A percentile compares a stretch with the other conserved stretches of the same genome.
Evolutionary conservation across 2,329 filamentous ascomycete genomes (phyloP).

Genomic region (Bimuria novae-zelandiae): DNA sequence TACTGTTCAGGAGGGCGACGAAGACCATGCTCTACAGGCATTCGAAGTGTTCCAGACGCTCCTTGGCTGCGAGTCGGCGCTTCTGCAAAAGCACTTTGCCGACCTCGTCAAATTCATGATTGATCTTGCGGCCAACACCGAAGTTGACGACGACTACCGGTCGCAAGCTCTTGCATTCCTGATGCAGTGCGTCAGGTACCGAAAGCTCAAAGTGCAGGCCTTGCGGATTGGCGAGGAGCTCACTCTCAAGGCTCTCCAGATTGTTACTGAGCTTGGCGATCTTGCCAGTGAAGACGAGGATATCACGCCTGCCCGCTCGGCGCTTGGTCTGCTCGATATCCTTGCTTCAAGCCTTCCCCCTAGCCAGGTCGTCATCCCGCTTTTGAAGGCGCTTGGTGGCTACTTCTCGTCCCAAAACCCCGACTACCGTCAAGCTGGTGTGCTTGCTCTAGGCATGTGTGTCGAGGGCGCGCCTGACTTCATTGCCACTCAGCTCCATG

Average conservation of each 20-base stretch:
- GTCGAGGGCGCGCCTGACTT: slow-evolving; percentile 98
- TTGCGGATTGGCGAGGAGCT: slow-evolving; percentile 86
- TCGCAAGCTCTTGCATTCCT: slow-evolving; percentile 92
- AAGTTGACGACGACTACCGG: slow-evolving; percentile 81
- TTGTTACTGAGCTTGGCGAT: slow-evolving; percentile 85
- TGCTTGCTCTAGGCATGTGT: slow-evolving; percentile 88
- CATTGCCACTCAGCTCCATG: slow-evolving; percentile 86
- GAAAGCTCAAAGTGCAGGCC: slow-evolving; percentile 93
- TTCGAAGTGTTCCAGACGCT: slow-evolving; percentile 98
- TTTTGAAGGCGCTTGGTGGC: slow-evolving; percentile 81
- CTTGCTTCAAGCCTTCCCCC: slow-evolving; percentile 87
- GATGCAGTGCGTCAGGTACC: slow-evolving; percentile 87
- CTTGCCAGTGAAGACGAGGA: slow-evolving; percentile 76
- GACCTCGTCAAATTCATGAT: slow-evolving; percentile 95
- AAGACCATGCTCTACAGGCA: slow-evolving; percentile 84
- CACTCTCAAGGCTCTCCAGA: slow-evolving; percentile 84
- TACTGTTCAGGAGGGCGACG: slow-evolving; percentile 77
- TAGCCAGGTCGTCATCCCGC: slow-evolving; percentile 89
- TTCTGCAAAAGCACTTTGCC: slow-evolving; percentile 83
- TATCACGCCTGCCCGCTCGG: slow-evolving; percentile 80
- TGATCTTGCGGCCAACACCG: slow-evolving; percentile 75
- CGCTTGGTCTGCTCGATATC: slow-evolving; percentile 85
- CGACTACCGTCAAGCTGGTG: slow-evolving; percentile 84
- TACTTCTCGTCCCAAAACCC: slow-evolving; percentile 78
- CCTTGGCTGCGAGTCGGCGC: slow-evolving; percentile 82